Evolutionary conservation across 352 stramenopile genomes (phyloP), one percentile per base, ranked within the genome.

Genomic region (Phytophthora cactorum): DNA sequence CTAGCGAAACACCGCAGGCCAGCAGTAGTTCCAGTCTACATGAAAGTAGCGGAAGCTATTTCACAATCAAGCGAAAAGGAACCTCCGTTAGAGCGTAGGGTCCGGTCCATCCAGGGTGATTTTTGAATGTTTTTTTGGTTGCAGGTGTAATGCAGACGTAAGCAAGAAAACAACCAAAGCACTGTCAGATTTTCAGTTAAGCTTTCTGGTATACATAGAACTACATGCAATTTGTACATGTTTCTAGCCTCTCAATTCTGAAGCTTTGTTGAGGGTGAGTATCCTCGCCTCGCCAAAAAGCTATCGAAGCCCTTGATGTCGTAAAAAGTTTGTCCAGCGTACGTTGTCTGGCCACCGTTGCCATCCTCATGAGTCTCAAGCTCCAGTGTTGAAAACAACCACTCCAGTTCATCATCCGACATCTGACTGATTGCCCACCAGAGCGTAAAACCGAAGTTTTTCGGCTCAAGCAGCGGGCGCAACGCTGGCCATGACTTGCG

Each of bases 361-460:
- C 22, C 14, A 34, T 66, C 52, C 4, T 34, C 34, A 28, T 76
- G 44, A 31, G 10, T 45, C 14, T 72, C 56, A 28, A 70, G 55
- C 67, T 90, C 84, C n/a, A 92, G 66, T 14, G 69, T 86, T 17
- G 56, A 55, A 45, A 80, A 90, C 1, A 92, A 56, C 84, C 84
- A 92, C 50, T 89, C 80, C 32, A 90, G 63, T 44, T 90, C 77
- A 5, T 77, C 61, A 15, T 87, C 70, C 0, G 56, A 28, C 41
- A 91, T 82, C 63, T 86, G 72, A 2, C 73, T 82, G 53, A 75
- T 78, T 6, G 82, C 74, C 84, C 84, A 92, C 84, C 84, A 92
- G 1, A 92, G 71, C 12, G 84, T 92, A 15, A 92, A 84, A 8
- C 84, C 81, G 49, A 81, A 86, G 17, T 82, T 86, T 22, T 27